Percentiles rank a stretch among this genome's conserved stretches.
Conservation (phyloP, 257 asterid genomes). For the Nicotiana noctiflora region DNA sequence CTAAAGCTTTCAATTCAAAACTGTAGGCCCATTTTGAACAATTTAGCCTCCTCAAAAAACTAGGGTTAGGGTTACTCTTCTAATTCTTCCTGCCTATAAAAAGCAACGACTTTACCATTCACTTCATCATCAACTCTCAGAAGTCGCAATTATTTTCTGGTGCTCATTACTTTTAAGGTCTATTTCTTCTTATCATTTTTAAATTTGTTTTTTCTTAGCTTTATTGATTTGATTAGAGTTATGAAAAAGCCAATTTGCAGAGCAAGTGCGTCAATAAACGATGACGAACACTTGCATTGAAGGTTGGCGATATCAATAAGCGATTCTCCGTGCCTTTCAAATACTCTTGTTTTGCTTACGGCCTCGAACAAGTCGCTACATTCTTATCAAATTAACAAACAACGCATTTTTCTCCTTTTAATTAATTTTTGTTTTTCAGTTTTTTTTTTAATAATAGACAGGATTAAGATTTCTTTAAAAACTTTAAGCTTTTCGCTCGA, state of each 20-base stretch:
- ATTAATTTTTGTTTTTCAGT: too few relatives aligned
- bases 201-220: background rate
- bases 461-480: too few relatives aligned
- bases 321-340: conserved; percentile 73
- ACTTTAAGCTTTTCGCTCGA: too few relatives aligned
- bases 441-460: too few relatives aligned
- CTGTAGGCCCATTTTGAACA: background rate
- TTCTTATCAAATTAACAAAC: background rate
- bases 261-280: conserved; percentile 42
- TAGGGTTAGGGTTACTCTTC: background rate
- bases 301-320: conserved; percentile 48
- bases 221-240: background rate
- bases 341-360: conserved; percentile 35
- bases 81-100: background rate
- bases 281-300: conserved; percentile 61
- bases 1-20: background rate
- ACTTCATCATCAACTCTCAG: background rate
- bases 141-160: background rate
- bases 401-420: too few relatives aligned
- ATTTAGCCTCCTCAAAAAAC: background rate
- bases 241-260: conserved; percentile 46
- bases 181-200: background rate
- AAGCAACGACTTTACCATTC: background rate
- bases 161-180: too few relatives aligned
- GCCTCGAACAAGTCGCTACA: conserved; percentile 66